Percentiles rank a stretch among this genome's conserved stretches.
Evolutionary conservation across 2,329 filamentous ascomycete genomes (phyloP).

Genomic region (Penicillium sp.): DNA sequence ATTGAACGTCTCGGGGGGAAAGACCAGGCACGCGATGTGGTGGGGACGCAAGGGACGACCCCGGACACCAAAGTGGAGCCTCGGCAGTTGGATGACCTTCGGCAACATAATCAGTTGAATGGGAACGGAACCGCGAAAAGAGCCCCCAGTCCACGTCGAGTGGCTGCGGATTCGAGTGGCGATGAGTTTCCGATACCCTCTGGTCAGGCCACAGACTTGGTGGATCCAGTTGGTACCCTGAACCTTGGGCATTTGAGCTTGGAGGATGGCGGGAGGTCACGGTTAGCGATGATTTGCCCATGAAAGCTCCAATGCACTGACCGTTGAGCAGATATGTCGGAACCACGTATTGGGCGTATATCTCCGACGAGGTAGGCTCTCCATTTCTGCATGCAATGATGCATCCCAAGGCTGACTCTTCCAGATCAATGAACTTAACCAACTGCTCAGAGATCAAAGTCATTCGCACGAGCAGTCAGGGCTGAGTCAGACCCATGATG

Average conservation of each 20-base stretch:
- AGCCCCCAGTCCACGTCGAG: conserved; percentile 36
- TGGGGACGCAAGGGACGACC: conserved; percentile 21
- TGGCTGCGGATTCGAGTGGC: conserved; percentile 32
- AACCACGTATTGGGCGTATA: conserved; percentile 50
- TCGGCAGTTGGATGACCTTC: conserved; percentile 18
- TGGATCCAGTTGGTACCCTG: conserved; percentile 44
- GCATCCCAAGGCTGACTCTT: neutral
- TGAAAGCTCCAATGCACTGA: conserved; percentile 7
- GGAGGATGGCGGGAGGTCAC: conserved; percentile 45
- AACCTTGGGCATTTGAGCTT: conserved; percentile 46
- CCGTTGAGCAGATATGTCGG: conserved; percentile 43
- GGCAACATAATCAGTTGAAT: conserved; percentile 14
- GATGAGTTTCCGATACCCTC: conserved; percentile 47
- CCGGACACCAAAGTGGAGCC: conserved; percentile 20
- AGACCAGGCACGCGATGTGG: conserved; percentile 29
- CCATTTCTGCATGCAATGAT: neutral
- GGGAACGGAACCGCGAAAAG: conserved; percentile 22
- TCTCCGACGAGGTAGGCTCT: conserved; percentile 42
- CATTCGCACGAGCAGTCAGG: conserved; percentile 33
- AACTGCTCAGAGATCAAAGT: conserved; percentile 44
- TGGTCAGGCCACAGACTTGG: conserved; percentile 43
- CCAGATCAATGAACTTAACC: conserved; percentile 48
- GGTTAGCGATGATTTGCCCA: neutral
- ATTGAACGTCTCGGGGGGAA: conserved; percentile 45
- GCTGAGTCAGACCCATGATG: conserved; percentile 25